Evolutionary conservation across 2,329 filamentous ascomycete genomes (phyloP).

Genomic region (Neonectria sp.): DNA sequence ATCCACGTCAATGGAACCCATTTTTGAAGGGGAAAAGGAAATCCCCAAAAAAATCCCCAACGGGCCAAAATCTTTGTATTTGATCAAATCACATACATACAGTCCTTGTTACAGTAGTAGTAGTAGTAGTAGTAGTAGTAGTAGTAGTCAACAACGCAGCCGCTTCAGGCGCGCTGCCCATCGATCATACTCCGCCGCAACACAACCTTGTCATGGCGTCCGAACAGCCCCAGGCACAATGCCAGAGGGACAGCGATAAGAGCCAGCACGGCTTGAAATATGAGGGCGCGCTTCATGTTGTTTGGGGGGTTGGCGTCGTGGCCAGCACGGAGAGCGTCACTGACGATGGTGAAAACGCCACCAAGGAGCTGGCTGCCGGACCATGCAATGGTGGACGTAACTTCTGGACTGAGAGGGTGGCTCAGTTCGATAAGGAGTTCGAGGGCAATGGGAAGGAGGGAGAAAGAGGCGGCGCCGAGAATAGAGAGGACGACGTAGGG

Average conservation of each 20-base stretch:
- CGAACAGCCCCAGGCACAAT: conserved; percentile 79
- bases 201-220: conserved; percentile 66
- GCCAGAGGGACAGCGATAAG: conserved; percentile 76
- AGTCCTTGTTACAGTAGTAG: no score
- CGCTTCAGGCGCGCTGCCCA: not conserved
- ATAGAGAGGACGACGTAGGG: conserved; percentile 84
- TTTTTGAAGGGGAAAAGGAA: no score
- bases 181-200: conserved; percentile 59
- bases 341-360: conserved; percentile 85
- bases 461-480: conserved; percentile 85
- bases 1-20: no score
- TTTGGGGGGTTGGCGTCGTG: conserved; percentile 69
- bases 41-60: no score
- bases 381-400: conserved; percentile 89
- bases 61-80: no score
- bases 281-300: conserved; percentile 81
- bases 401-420: conserved; percentile 88
- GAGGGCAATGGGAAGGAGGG: conserved; percentile 84
- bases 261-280: conserved; percentile 84
- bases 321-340: conserved; percentile 78
- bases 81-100: no score
- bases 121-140: no score
- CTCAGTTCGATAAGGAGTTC: conserved; percentile 91
- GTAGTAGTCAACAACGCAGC: not conserved
- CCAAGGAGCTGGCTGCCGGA: conserved; percentile 87